phyloP scores from a whole-genome alignment of 2,329 filamentous ascomycete genomes.

The Teratosphaeria gauchensis region DNA sequence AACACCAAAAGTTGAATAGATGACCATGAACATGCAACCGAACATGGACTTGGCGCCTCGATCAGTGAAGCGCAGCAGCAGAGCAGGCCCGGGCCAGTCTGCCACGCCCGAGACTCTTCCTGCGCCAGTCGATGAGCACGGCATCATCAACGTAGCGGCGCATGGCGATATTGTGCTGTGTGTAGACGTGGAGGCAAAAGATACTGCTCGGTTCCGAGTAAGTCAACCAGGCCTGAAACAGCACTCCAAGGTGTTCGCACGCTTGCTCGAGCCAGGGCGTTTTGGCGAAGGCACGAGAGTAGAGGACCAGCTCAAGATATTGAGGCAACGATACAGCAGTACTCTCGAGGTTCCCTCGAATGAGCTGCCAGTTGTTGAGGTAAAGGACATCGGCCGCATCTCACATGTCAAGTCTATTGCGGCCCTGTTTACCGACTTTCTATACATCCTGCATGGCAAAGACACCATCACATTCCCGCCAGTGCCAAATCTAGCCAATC shows the following conservation, averaged over 20 bases:
- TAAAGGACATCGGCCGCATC: constrained; percentile 60
- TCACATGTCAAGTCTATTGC: constrained; percentile 51
- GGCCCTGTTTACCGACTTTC: constrained; percentile 51
- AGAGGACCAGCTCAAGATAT: constrained; percentile 39
- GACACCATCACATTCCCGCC: constrained; percentile 34
- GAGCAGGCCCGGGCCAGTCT: background rate
- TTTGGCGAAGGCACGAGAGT: constrained; percentile 56
- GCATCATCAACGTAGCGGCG: constrained; percentile 22
- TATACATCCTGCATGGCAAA: constrained; percentile 54
- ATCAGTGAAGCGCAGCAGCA: background rate
- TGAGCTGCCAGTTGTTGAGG: constrained; percentile 54
- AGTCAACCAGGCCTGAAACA: constrained; percentile 46
- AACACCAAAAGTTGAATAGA: background rate
- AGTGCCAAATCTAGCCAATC: constrained; percentile 54
- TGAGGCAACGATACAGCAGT: constrained; percentile 40
- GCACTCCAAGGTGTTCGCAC: constrained; percentile 60
- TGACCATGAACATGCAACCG: background rate
- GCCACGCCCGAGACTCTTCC: background rate
- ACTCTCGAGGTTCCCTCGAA: constrained; percentile 32
- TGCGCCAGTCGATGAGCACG: background rate
- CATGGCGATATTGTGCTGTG: constrained; percentile 58
- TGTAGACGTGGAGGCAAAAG: constrained; percentile 51
- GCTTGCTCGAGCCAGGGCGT: constrained; percentile 52
- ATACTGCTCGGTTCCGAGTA: constrained; percentile 52
- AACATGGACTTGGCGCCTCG: background rate